Evolutionary conservation across 441 rosid genomes (phyloP), one percentile per base, ranked within the genome.

Genomic region (Erodium trifolium): DNA sequence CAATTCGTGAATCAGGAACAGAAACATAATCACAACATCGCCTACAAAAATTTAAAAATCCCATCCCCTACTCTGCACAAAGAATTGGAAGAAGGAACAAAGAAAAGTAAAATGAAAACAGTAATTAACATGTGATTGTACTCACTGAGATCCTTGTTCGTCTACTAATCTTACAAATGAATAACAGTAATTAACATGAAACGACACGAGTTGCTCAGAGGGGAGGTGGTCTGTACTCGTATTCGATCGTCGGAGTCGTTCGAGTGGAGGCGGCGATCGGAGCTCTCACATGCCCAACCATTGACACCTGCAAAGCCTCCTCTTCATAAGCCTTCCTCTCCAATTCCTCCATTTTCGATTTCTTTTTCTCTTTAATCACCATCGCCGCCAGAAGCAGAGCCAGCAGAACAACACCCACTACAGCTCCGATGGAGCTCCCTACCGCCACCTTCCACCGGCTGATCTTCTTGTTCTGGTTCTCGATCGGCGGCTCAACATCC

Each of bases 271-370:
- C 19, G n/a, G 98, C 94, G 0, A 81, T 83, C 43, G 91, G 92
- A 71, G 89, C 91, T 17, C 97, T 85, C 29, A 90, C 79, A 76
- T 90, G 98, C 31, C 92, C 96, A 51, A 90, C 97, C 98, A 90
- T 90, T 66, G 97, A 90, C 41, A 93, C 96, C 71, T 91, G 97
- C 64, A 91, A 75, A 41, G 97, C 96, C 77, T 93, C 97, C 77
- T 89, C 97, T 81, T 93, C 97, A 59, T 88, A 93, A 9, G 91
- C 96, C 76, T 96, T 89, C 77, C 96, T 83, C 79, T 86, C 96
- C 89, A 87, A 73, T 72, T 88, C 98, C 63, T 83, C 96, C 82
- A 84, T 88, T 79, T 76, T 86, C 0, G 94, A 91, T 77, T 87
- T 93, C 88, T 90, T 91, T 83, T 93, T 89, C 51, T 79, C 91